These are phyloP conservation scores for Dendrobium catenatum DNA, from an alignment of 106 monocot species.

Conservation along the genomic window DNA sequence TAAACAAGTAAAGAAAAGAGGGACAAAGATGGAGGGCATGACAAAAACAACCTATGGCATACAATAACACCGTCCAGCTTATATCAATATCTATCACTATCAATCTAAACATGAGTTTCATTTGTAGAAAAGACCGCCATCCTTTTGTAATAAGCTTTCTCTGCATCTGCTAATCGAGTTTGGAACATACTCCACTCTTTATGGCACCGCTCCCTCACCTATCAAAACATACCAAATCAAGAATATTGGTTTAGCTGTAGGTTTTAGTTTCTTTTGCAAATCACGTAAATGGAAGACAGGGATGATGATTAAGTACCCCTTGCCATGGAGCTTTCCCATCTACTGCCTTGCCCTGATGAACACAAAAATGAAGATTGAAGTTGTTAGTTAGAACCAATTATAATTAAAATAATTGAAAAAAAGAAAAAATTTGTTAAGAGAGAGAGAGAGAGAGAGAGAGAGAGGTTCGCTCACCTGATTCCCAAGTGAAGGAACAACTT, in stretches of 20 bases:
- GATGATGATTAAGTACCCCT: constrained; percentile 21
- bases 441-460: not conserved
- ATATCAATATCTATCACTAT: not conserved
- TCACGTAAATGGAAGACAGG: not conserved
- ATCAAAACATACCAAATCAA: not conserved
- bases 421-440: no score
- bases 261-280: no score
- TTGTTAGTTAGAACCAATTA: not conserved
- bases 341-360: constrained; percentile 30
- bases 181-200: constrained; percentile 18
- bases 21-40: not conserved
- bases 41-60: not conserved
- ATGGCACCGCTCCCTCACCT: constrained; percentile 21
- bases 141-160: constrained; percentile 7
- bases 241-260: no score
- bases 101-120: not conserved
- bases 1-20: not conserved
- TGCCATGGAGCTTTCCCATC: constrained; percentile 42
- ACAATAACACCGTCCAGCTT: not conserved
- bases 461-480: constrained; percentile 33
- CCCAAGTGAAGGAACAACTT: constrained; percentile 58
- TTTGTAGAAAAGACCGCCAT: constrained; percentile 9
- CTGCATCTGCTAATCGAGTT: constrained; percentile 14
- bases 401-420: no score
- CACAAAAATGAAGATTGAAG: not conserved